phyloP scores from a whole-genome alignment of 257 asterid genomes.

The Solanum microdontum region DNA sequence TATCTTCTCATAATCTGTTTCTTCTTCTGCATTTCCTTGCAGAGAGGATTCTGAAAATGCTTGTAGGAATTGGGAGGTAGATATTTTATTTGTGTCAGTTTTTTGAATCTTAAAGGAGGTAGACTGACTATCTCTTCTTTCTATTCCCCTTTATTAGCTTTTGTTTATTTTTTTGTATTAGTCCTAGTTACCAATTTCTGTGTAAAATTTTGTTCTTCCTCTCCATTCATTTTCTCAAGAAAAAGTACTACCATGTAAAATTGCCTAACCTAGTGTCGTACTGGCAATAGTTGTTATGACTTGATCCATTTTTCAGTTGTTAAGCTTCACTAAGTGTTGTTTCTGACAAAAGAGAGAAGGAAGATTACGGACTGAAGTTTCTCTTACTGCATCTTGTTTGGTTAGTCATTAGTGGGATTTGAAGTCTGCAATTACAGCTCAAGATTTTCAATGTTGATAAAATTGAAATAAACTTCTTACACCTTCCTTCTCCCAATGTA shows the following conservation, averaged over 20 bases:
- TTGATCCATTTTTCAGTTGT: not conserved
- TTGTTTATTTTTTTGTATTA: not conserved
- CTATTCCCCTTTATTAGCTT: not conserved
- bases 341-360: not conserved
- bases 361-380: not conserved
- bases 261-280: not conserved
- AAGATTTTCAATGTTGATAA: not conserved
- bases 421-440: not conserved
- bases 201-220: not conserved
- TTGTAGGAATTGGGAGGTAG: not conserved
- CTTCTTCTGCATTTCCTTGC: slow-evolving; percentile 34
- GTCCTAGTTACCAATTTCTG: not conserved
- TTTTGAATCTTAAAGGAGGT: not conserved
- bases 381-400: not conserved
- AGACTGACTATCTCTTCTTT: not conserved
- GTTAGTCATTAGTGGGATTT: not conserved
- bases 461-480: not conserved
- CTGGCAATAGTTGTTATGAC: not conserved
- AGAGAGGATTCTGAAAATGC: slow-evolving; percentile 19
- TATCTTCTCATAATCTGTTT: slow-evolving; percentile 9
- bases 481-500: not conserved
- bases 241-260: not conserved
- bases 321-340: not conserved
- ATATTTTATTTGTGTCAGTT: not conserved
- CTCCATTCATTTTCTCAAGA: not conserved